phyloP scores from a whole-genome alignment of 2,329 filamentous ascomycete genomes.

The Chaetomium sp. region DNA sequence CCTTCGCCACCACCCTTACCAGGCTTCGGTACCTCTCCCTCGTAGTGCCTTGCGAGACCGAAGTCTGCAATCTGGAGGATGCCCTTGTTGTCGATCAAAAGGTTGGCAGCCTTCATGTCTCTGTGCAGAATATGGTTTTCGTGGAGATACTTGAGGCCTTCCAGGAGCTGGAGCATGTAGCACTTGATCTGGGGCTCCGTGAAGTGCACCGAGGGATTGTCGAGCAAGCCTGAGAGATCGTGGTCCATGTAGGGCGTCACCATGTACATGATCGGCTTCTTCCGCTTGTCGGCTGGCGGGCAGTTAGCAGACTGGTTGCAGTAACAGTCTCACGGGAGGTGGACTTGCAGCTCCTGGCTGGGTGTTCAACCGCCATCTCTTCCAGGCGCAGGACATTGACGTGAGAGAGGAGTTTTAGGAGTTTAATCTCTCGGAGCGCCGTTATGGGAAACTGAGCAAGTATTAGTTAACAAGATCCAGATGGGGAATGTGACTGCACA shows the following conservation, averaged over 20 bases:
- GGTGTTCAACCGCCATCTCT: slow-evolving; percentile 93
- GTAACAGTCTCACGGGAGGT: neutral
- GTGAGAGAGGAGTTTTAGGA: slow-evolving; percentile 93
- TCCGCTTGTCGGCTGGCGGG: slow-evolving; percentile 69
- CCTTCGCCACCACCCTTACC: slow-evolving; percentile 83
- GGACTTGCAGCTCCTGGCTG: slow-evolving; percentile 59
- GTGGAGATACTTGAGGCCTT: slow-evolving; percentile 88
- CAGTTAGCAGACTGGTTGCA: slow-evolving; percentile 26
- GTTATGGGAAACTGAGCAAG: slow-evolving; percentile 83
- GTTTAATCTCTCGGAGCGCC: slow-evolving; percentile 93
- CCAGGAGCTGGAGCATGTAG: slow-evolving; percentile 90
- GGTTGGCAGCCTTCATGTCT: slow-evolving; percentile 98
- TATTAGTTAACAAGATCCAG: slow-evolving; percentile 12
- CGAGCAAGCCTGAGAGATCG: slow-evolving; percentile 93
- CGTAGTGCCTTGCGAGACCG: slow-evolving; percentile 89
- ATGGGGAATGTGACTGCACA: slow-evolving; percentile 5
- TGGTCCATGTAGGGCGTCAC: slow-evolving; percentile 99
- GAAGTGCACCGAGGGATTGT: slow-evolving; percentile 88
- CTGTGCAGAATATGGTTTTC: slow-evolving; percentile 87
- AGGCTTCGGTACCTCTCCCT: slow-evolving; percentile 75
- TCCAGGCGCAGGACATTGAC: slow-evolving; percentile 82
- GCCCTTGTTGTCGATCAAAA: slow-evolving; percentile 92
- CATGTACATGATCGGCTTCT: slow-evolving; percentile 93
- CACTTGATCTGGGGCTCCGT: slow-evolving; percentile 94
- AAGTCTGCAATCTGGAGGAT: slow-evolving; percentile 97